Evolutionary conservation across 768 basidiomycete species (phyloP).

Genomic region (Lactifluus echinatus): DNA sequence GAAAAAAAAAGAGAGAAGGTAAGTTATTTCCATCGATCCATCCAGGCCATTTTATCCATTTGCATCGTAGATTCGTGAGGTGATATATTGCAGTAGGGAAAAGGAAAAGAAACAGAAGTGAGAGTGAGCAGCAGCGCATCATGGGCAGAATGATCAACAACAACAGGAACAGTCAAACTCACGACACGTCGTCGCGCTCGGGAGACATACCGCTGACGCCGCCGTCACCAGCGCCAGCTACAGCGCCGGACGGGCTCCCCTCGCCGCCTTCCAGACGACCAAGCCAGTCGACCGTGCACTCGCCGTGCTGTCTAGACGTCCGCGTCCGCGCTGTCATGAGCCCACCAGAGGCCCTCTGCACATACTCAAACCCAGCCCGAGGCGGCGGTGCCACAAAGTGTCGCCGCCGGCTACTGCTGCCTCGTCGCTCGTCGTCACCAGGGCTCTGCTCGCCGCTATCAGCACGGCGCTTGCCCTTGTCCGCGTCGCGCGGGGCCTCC

Average conservation of each 20-base stretch:
- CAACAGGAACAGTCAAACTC: too few relatives aligned
- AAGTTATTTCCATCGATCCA: background rate
- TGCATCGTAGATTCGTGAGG: background rate
- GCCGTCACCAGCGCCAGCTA: too few relatives aligned
- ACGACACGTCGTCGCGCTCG: too few relatives aligned
- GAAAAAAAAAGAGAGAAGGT: too few relatives aligned
- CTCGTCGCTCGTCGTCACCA: background rate
- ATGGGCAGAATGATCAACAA: too few relatives aligned
- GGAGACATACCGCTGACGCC: too few relatives aligned
- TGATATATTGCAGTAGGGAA: too few relatives aligned
- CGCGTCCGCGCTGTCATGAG: slow-evolving; percentile 7
- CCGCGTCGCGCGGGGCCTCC: background rate
- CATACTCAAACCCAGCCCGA: slow-evolving; percentile 8
- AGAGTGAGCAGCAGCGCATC: too few relatives aligned
- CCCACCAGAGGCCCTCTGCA: slow-evolving; percentile 5
- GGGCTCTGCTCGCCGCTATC: too few relatives aligned
- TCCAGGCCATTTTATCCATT: background rate
- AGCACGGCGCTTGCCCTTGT: background rate
- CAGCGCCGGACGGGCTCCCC: too few relatives aligned
- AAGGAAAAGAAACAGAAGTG: background rate
- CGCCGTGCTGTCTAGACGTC: background rate
- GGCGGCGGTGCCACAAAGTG: slow-evolving; percentile 9
- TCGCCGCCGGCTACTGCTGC: background rate
- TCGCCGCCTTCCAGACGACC: background rate
- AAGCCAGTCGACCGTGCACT: slow-evolving; percentile 3